Evolutionary conservation across 2,329 filamentous ascomycete species (phyloP).

Genomic region (Monosporascus sp.): DNA sequence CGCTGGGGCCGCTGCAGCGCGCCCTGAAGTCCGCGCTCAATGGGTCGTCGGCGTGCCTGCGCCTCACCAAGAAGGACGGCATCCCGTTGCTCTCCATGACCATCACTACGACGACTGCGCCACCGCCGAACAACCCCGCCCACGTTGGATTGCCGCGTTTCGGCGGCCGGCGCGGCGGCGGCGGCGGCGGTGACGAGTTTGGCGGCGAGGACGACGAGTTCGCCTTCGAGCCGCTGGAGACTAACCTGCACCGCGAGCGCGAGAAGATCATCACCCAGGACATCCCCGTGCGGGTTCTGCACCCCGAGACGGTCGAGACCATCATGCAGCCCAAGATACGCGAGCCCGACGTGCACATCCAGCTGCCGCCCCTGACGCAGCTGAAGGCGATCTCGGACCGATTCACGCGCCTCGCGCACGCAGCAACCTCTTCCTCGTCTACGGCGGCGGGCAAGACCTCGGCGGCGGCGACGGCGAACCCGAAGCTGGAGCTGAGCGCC

Average conservation of each 20-base stretch:
- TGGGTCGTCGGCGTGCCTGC: conserved; percentile 75
- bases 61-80: conserved; percentile 88
- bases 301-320: conserved; percentile 78
- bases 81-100: conserved; percentile 84
- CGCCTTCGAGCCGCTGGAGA: conserved; percentile 48
- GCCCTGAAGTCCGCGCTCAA: conserved; percentile 86
- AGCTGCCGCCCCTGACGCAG: conserved; percentile 79
- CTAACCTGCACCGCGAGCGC: conserved; percentile 60
- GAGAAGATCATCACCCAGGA: conserved; percentile 94
- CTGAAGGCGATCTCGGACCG: conserved; percentile 92
- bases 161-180: conserved; percentile 5
- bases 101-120: conserved; percentile 69
- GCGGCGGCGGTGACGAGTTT: conserved; percentile 32
- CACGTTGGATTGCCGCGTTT: background rate
- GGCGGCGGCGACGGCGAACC: conserved; percentile 26
- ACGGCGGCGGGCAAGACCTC: conserved; percentile 23
- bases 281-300: conserved; percentile 87
- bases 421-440: conserved; percentile 16
- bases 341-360: conserved; percentile 91
- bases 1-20: conserved; percentile 78
- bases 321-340: conserved; percentile 87
- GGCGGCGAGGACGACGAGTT: conserved; percentile 41
- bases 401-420: conserved; percentile 78
- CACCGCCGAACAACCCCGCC: conserved; percentile 14
- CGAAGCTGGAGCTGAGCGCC: conserved; percentile 79